A percentile compares a stretch with the other conserved stretches of the same genome.
Evolutionary conservation across 169 alveolate species (phyloP).

Genomic region (Plasmodium coatneyi): DNA sequence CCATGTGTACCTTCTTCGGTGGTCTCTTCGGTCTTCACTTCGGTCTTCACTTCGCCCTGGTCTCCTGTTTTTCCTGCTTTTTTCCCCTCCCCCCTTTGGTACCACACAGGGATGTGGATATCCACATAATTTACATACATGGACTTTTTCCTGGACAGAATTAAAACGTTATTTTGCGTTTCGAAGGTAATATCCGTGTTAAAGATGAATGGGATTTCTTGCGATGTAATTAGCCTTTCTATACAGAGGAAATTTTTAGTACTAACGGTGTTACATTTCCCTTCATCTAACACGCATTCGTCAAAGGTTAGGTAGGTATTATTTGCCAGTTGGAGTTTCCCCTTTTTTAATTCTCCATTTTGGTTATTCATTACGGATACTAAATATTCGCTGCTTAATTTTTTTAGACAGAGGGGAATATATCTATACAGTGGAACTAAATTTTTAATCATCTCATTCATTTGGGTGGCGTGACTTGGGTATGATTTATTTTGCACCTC

Average conservation of each 20-base stretch:
- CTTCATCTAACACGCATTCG: slow-evolving; percentile 60
- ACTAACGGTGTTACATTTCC: slow-evolving; percentile 52
- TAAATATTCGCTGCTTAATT: slow-evolving; percentile 41
- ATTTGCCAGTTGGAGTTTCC: slow-evolving; percentile 68
- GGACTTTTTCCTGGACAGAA: slow-evolving; percentile 52
- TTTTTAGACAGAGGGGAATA: slow-evolving; percentile 37
- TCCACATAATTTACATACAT: slow-evolving; percentile 64
- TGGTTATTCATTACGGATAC: slow-evolving; percentile 54
- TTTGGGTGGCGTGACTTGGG: neutral
- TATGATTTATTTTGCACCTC: neutral
- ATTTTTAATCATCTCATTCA: slow-evolving; percentile 48
- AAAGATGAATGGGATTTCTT: slow-evolving; percentile 46
- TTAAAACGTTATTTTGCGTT: slow-evolving; percentile 60
- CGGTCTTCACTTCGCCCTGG: neutral
- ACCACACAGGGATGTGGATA: slow-evolving; percentile 32
- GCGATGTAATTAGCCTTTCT: slow-evolving; percentile 62
- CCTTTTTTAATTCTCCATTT: slow-evolving; percentile 72
- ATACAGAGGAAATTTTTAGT: slow-evolving; percentile 63
- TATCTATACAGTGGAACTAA: slow-evolving; percentile 65
- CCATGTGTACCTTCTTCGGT: neutral
- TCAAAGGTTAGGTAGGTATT: slow-evolving; percentile 61
- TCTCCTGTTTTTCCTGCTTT: neutral
- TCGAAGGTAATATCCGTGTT: slow-evolving; percentile 59
- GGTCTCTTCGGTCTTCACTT: neutral
- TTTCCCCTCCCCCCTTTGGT: neutral